Percentiles rank a stretch among this genome's conserved stretches.
Conservation (phyloP, 2,329 filamentous ascomycete species). For the Calonectria pauciramosa region DNA sequence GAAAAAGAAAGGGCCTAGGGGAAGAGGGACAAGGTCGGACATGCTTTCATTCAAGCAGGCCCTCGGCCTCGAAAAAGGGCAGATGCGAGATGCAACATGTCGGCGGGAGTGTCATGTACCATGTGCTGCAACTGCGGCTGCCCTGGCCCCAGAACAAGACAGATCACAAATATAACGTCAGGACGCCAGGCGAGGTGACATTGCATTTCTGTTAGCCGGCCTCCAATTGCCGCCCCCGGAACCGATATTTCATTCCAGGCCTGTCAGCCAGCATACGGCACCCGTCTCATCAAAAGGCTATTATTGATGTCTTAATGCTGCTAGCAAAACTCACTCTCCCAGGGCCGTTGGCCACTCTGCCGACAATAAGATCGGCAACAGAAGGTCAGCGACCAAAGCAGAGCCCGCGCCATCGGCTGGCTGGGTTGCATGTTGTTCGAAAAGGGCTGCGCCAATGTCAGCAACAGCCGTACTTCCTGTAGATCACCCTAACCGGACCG, state of each 20-base stretch:
- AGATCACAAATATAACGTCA: slow-evolving; percentile 16
- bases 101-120: slow-evolving; percentile 8
- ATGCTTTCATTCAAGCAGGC: not conserved
- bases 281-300: not conserved
- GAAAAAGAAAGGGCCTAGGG: not conserved
- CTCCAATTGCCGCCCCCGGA: slow-evolving; percentile 11
- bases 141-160: slow-evolving; percentile 8
- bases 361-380: not conserved
- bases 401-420: not conserved
- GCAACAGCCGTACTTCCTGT: slow-evolving; percentile 3
- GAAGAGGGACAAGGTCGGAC: not conserved
- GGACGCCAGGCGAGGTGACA: slow-evolving; percentile 13
- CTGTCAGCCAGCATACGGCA: not conserved
- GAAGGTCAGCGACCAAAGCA: not conserved
- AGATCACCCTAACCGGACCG: slow-evolving; percentile 7
- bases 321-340: not conserved
- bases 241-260: slow-evolving; percentile 5
- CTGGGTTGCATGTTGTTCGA: not conserved
- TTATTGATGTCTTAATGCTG: not conserved
- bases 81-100: slow-evolving; percentile 22
- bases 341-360: not conserved
- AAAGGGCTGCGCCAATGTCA: not conserved
- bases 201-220: slow-evolving; percentile 11
- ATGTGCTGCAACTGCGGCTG: slow-evolving; percentile 7
- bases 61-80: not conserved